phyloP scores from a whole-genome alignment of 805 yeast genomes.

The Ogataea pilisensis region DNA sequence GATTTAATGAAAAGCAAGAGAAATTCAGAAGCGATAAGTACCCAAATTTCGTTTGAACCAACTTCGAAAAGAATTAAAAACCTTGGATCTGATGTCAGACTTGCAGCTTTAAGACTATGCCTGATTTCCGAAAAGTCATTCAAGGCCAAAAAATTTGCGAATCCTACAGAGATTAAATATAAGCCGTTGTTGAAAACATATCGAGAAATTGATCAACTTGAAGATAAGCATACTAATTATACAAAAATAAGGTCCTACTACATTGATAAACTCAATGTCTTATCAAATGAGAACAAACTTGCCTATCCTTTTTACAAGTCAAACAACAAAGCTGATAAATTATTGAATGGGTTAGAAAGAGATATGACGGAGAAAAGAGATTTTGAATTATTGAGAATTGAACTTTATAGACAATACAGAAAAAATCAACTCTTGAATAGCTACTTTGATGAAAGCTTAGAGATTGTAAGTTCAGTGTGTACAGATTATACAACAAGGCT shows the following conservation, averaged over 20 bases:
- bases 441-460: conserved; percentile 24
- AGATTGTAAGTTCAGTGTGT: conserved; percentile 25
- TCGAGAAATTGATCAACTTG: conserved; percentile 1
- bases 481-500: conserved; percentile 27
- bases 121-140: conserved; percentile 12
- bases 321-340: conserved; percentile 6
- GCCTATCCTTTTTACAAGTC: conserved; percentile 12
- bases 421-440: conserved; percentile 22
- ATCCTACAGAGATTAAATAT: conserved; percentile 6
- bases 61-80: not conserved
- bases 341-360: conserved; percentile 19
- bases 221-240: conserved; percentile 6
- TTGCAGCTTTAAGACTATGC: conserved; percentile 16
- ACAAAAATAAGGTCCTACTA: conserved; percentile 6
- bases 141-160: not conserved
- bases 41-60: too few relatives aligned
- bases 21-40: too few relatives aligned
- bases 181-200: conserved; percentile 1
- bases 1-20: not conserved
- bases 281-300: conserved; percentile 6
- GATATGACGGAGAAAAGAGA: conserved; percentile 34
- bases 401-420: conserved; percentile 22
- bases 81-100: conserved; percentile 5
- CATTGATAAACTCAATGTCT: conserved; percentile 9
- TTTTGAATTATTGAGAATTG: conserved; percentile 27